Evolutionary conservation across 352 stramenopile genomes (phyloP).

Genomic region (Globisporangium okanoganense): DNA sequence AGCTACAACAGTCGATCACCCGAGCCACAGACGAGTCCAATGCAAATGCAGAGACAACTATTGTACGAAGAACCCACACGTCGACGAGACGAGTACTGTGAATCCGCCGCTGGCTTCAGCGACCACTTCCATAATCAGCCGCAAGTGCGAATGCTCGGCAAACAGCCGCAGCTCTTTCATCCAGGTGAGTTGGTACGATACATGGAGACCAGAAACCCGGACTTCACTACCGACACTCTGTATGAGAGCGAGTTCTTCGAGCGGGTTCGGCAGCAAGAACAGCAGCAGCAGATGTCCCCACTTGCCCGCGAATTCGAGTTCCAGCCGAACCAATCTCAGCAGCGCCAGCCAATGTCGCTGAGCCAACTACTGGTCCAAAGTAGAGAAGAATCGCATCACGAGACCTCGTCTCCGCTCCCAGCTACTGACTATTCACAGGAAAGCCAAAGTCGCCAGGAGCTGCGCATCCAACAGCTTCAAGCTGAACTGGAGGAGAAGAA

Average conservation of each 20-base stretch:
- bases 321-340: not conserved
- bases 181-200: not conserved
- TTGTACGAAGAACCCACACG: not conserved
- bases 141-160: not conserved
- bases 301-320: not conserved
- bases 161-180: not conserved
- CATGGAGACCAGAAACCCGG: not conserved
- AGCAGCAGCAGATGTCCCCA: not conserved
- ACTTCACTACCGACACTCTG: not conserved
- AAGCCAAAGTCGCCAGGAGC: not conserved
- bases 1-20: not conserved
- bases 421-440: not conserved
- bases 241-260: not conserved
- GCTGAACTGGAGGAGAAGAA: conserved; percentile 10
- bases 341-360: conserved; percentile 7
- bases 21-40: not conserved
- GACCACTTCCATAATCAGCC: not conserved
- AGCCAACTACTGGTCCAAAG: conserved; percentile 10
- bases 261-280: not conserved
- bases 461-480: conserved; percentile 11
- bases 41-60: not conserved
- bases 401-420: not conserved
- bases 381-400: not conserved
- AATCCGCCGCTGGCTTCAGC: not conserved
- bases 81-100: not conserved